These are phyloP conservation scores for Trichoderma sp. DNA, from an alignment of 2,329 filamentous ascomycete genomes.

Conservation along the genomic window DNA sequence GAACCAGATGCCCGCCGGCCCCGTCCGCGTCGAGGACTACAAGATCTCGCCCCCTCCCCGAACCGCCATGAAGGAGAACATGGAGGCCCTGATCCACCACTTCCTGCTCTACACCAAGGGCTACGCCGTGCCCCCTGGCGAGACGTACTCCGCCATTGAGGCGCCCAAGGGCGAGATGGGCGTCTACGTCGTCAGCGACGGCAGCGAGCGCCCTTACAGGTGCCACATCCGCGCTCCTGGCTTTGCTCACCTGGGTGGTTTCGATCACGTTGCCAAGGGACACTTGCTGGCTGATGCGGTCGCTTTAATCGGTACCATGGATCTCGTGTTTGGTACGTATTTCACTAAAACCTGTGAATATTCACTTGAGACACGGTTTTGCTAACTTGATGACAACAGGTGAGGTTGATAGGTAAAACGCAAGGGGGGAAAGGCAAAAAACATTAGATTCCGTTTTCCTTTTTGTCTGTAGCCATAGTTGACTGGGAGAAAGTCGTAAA, in stretches of 20 bases:
- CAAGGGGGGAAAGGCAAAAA: constrained; percentile 38
- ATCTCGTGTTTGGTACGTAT: constrained; percentile 79
- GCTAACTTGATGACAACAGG: constrained; percentile 49
- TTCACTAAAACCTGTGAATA: neutral
- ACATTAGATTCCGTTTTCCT: constrained; percentile 36
- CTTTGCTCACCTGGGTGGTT: constrained; percentile 91
- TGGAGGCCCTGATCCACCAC: constrained; percentile 99
- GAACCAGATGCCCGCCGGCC: constrained; percentile 97
- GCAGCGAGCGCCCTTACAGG: constrained; percentile 92
- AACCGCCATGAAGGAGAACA: constrained; percentile 99
- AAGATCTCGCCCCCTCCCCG: constrained; percentile 96
- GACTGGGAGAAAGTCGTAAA: constrained; percentile 43
- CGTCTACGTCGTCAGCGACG: constrained; percentile 94
- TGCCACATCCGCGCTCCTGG: constrained; percentile 97
- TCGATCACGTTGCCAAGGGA: constrained; percentile 89
- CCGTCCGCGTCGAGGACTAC: constrained; percentile 96
- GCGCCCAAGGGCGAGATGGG: constrained; percentile 99
- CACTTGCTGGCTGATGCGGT: constrained; percentile 96
- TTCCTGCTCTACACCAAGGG: constrained; percentile 99
- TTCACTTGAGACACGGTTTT: neutral
- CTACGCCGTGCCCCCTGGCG: constrained; percentile 92
- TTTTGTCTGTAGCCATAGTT: constrained; percentile 48
- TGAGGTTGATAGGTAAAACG: constrained; percentile 61
- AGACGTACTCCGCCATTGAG: constrained; percentile 97
- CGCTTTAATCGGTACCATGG: constrained; percentile 89